phyloP scores from a whole-genome alignment of 139 green algal genomes.

The Pleodorina starrii region DNA sequence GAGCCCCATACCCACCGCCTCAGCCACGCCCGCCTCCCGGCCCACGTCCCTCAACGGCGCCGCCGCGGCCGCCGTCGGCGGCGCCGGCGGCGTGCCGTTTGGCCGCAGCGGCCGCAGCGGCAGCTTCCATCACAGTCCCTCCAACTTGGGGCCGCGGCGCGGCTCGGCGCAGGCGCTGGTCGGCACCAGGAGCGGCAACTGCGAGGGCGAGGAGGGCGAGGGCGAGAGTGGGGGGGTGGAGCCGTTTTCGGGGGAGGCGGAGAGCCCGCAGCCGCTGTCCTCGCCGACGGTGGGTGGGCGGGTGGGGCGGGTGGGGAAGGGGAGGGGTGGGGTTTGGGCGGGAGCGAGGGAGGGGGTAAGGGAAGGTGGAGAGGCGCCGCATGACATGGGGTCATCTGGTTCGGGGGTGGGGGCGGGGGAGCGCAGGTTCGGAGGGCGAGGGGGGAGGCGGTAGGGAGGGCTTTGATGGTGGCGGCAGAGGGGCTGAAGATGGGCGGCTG shows the following conservation, averaged over 20 bases:
- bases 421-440: too few species aligned
- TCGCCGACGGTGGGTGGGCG: slow-evolving; percentile 26
- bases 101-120: background rate
- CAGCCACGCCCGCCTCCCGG: background rate
- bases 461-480: too few species aligned
- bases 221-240: background rate
- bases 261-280: background rate
- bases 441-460: too few species aligned
- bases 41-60: background rate
- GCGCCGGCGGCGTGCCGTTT: too few species aligned
- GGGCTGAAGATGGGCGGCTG: too few species aligned
- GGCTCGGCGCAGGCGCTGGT: background rate
- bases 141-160: slow-evolving; percentile 25
- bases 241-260: too few species aligned
- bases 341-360: background rate
- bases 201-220: background rate
- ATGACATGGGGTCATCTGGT: too few species aligned
- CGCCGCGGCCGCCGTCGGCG: background rate
- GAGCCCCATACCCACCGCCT: slow-evolving; percentile 7
- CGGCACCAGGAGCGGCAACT: background rate
- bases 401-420: too few species aligned
- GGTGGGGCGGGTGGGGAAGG: background rate
- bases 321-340: background rate
- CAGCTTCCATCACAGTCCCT: slow-evolving; percentile 17
- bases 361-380: too few species aligned